Evolutionary conservation across 257 asterid genomes (phyloP).

Genomic region (Solanum pinnatisectum): DNA sequence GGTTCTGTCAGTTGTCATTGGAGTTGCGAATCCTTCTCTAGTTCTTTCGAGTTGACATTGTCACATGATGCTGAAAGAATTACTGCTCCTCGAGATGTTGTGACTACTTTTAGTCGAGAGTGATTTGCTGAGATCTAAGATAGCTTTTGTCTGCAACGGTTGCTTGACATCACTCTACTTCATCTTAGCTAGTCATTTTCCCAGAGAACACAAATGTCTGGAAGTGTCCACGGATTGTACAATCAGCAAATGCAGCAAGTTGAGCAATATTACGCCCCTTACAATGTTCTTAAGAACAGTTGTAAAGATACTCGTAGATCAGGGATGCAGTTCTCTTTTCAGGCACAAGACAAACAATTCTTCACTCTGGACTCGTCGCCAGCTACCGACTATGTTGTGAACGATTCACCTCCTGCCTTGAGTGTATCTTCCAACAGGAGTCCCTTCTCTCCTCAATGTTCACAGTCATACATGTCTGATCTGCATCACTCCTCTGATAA

Average conservation of each 20-base stretch:
- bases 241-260: conserved; percentile 42
- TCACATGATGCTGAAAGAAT: neutral
- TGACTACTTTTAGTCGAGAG: neutral
- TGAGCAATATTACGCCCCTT: conserved; percentile 30
- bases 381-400: conserved; percentile 19
- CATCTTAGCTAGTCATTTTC: conserved; percentile 6
- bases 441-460: conserved; percentile 73
- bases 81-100: neutral
- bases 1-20: neutral
- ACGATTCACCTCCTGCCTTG: conserved; percentile 59
- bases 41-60: neutral
- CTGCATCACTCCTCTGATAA: conserved; percentile 42
- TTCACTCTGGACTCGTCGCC: conserved; percentile 84
- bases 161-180: neutral
- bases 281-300: conserved; percentile 39
- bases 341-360: conserved; percentile 41
- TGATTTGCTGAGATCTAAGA: neutral
- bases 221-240: conserved; percentile 30
- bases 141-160: neutral
- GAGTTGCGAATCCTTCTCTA: neutral
- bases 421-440: conserved; percentile 57
- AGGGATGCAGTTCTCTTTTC: conserved; percentile 44
- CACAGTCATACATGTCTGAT: conserved; percentile 66
- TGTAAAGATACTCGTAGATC: conserved; percentile 32
- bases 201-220: conserved; percentile 40